Evolutionary conservation across 2,329 filamentous ascomycete species (phyloP).

Genomic region (Fusarium mexicanum): DNA sequence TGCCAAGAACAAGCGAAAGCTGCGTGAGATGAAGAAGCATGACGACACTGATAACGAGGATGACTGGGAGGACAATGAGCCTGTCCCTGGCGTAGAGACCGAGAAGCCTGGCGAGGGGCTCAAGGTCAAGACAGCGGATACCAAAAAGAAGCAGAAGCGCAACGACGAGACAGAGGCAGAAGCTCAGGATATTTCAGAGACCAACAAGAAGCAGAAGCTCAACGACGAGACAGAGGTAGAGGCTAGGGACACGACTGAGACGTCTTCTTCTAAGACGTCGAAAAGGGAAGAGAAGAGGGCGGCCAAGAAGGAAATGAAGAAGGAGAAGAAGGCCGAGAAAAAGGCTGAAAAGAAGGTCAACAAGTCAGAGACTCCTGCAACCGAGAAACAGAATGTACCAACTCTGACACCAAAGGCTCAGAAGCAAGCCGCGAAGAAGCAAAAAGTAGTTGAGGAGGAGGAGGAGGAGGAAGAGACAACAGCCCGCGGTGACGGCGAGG

Average conservation of each 20-base stretch:
- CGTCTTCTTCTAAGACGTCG: slow-evolving; percentile 57
- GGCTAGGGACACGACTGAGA: slow-evolving; percentile 53
- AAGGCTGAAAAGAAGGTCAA: slow-evolving; percentile 56
- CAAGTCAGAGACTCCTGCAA: slow-evolving; percentile 48
- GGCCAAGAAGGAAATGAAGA: slow-evolving; percentile 58
- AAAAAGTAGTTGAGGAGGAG: slow-evolving; percentile 30
- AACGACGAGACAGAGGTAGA: slow-evolving; percentile 41
- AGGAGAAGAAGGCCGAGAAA: slow-evolving; percentile 53
- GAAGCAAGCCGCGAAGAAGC: slow-evolving; percentile 43
- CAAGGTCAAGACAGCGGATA: slow-evolving; percentile 56
- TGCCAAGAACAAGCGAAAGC: slow-evolving; percentile 81
- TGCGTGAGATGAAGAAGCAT: slow-evolving; percentile 68
- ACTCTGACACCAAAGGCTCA: slow-evolving; percentile 37
- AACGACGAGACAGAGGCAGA: slow-evolving; percentile 37
- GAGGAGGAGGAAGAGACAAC: slow-evolving; percentile 22
- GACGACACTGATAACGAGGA: slow-evolving; percentile 56
- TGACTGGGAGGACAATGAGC: slow-evolving; percentile 56
- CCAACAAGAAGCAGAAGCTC: slow-evolving; percentile 67
- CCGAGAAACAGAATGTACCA: slow-evolving; percentile 44
- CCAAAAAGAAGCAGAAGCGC: slow-evolving; percentile 67
- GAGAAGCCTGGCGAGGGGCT: slow-evolving; percentile 73
- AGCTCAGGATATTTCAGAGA: slow-evolving; percentile 35
- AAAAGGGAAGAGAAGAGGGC: slow-evolving; percentile 65
- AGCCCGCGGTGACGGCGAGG: slow-evolving; percentile 20
- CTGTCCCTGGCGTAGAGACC: slow-evolving; percentile 63